These are phyloP conservation scores for Leucosporidium creatinivorum DNA, from an alignment of 768 basidiomycete genomes.

Conservation along the genomic window DNA sequence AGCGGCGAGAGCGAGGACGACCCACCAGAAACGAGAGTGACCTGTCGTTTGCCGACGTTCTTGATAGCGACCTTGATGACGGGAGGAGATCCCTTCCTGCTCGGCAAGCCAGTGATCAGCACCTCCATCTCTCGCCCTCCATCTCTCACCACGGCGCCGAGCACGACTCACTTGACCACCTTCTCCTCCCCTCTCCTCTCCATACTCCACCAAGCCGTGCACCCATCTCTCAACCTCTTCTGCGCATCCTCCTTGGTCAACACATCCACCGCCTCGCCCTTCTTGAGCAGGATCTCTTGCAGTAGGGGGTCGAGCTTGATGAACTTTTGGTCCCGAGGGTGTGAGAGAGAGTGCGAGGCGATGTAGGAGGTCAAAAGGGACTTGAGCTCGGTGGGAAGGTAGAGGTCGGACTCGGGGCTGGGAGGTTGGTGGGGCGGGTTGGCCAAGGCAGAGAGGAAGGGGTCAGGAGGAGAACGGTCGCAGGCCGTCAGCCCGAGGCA, in stretches of 20 bases:
- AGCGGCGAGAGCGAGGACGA: too few species aligned
- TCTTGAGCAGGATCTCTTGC: background rate
- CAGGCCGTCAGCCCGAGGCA: too few species aligned
- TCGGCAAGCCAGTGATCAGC: background rate
- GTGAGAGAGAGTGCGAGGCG: background rate
- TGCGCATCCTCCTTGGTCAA: slow-evolving; percentile 5
- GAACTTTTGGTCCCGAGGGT: slow-evolving; percentile 17
- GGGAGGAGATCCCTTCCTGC: slow-evolving; percentile 24
- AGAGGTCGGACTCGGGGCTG: slow-evolving; percentile 20
- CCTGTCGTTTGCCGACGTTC: slow-evolving; percentile 31
- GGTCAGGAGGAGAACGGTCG: too few species aligned
- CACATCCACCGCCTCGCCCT: slow-evolving; percentile 17
- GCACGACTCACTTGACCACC: slow-evolving; percentile 13
- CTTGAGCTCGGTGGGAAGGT: slow-evolving; percentile 5
- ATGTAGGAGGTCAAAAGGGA: slow-evolving; percentile 15
- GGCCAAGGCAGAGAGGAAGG: background rate
- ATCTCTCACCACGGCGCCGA: background rate
- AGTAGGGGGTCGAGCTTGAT: slow-evolving; percentile 17
- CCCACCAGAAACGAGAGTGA: slow-evolving; percentile 21
- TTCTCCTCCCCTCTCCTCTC: slow-evolving; percentile 1
- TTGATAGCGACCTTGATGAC: slow-evolving; percentile 20
- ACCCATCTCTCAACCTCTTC: slow-evolving; percentile 9
- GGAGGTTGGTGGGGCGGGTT: background rate
- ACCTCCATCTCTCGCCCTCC: background rate
- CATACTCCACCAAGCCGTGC: slow-evolving; percentile 6